Conservation (phyloP, 192 early-diverging fungal genomes). For the Ambispora gerdemannii region DNA sequence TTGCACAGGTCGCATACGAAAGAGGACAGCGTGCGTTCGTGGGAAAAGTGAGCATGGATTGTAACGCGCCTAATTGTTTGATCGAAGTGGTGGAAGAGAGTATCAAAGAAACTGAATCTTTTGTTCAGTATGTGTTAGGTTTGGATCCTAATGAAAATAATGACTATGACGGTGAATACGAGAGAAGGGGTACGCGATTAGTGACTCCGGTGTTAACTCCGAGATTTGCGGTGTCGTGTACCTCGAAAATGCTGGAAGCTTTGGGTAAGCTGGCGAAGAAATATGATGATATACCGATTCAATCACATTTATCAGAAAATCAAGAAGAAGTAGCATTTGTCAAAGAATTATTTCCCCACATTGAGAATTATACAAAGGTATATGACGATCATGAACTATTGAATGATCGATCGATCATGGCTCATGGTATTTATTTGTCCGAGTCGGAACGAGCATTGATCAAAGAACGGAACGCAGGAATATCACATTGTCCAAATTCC, state of each 20-base stretch:
- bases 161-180: slow-evolving; percentile 27
- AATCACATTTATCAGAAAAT: slow-evolving; percentile 92
- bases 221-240: slow-evolving; percentile 87
- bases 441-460: slow-evolving; percentile 69
- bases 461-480: slow-evolving; percentile 60
- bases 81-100: slow-evolving; percentile 67
- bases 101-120: slow-evolving; percentile 62
- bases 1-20: slow-evolving; percentile 70
- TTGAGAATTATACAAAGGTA: slow-evolving; percentile 68
- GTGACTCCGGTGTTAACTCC: slow-evolving; percentile 87
- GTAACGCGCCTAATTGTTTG: slow-evolving; percentile 77
- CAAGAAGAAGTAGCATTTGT: slow-evolving; percentile 74
- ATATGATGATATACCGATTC: slow-evolving; percentile 77
- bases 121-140: slow-evolving; percentile 56
- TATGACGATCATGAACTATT: slow-evolving; percentile 76
- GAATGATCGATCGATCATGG: slow-evolving; percentile 76
- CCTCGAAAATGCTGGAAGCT: slow-evolving; percentile 61
- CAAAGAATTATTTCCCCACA: slow-evolving; percentile 67
- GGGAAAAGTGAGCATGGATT: slow-evolving; percentile 97
- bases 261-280: slow-evolving; percentile 69
- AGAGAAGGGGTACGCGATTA: slow-evolving; percentile 31
- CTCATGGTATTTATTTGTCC: slow-evolving; percentile 88
- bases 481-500: slow-evolving; percentile 90
- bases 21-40: slow-evolving; percentile 91
- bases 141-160: slow-evolving; percentile 28